Evolutionary conservation across 2,329 filamentous ascomycete genomes (phyloP).

Genomic region (Aspergillus terreus): DNA sequence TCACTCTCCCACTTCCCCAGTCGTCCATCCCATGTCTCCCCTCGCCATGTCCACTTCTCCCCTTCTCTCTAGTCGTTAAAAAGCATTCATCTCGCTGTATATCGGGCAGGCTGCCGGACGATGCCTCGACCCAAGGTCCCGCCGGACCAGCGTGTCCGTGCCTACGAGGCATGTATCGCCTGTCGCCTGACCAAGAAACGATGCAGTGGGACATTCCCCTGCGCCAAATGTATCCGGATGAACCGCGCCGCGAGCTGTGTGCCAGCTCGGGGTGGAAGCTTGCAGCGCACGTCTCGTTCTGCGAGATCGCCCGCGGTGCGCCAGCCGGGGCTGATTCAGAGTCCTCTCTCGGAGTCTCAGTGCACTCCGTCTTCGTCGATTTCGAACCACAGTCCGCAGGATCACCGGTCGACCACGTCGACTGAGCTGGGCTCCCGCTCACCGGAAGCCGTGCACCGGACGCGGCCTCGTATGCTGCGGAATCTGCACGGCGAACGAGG

Average conservation of each 20-base stretch:
- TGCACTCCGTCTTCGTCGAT: constrained; percentile 10
- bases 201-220: constrained; percentile 49
- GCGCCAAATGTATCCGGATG: constrained; percentile 45
- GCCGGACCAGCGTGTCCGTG: constrained; percentile 48
- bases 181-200: constrained; percentile 52
- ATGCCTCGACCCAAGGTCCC: constrained; percentile 54
- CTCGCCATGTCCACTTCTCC: too few species aligned
- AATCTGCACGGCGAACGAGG: constrained; percentile 53
- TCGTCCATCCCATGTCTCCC: too few species aligned
- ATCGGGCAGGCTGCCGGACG: not conserved
- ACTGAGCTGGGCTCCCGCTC: constrained; percentile 17
- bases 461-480: constrained; percentile 44
- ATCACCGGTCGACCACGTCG: not conserved
- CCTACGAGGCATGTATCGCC: constrained; percentile 47
- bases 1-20: not conserved
- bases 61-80: too few species aligned
- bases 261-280: constrained; percentile 10
- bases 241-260: constrained; percentile 39
- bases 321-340: not conserved
- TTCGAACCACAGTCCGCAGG: constrained; percentile 11
- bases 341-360: not conserved
- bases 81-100: too few species aligned
- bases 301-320: not conserved
- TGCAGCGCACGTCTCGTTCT: not conserved
- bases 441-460: constrained; percentile 28